Percentiles rank a stretch among this genome's conserved stretches.
phyloP scores from a whole-genome alignment of 1,139 yeast genomes.

The Casaregolazyma lundiana region DNA sequence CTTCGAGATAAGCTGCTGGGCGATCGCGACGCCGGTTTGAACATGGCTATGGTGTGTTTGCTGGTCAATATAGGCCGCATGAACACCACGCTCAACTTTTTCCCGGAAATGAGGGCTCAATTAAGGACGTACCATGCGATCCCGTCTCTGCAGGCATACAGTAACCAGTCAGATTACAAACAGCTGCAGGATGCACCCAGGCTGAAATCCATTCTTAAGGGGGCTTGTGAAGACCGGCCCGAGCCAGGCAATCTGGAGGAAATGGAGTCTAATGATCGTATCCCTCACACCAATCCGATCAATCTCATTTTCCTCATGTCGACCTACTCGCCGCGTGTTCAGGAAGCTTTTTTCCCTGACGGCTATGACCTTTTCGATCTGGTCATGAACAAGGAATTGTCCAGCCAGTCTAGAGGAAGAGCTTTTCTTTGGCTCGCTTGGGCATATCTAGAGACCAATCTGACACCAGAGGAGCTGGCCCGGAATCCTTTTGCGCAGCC shows the following conservation, averaged over 20 bases:
- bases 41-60: constrained; percentile 78
- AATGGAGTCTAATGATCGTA: constrained; percentile 32
- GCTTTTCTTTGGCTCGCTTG: constrained; percentile 82
- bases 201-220: constrained; percentile 81
- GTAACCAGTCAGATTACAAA: constrained; percentile 50
- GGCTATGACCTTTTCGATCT: constrained; percentile 54
- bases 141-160: constrained; percentile 77
- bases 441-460: constrained; percentile 70
- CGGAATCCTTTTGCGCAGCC: constrained; percentile 62
- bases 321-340: constrained; percentile 53
- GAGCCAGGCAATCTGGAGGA: constrained; percentile 51
- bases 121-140: constrained; percentile 89
- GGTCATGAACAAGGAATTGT: constrained; percentile 48
- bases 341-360: constrained; percentile 36
- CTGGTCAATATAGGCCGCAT: constrained; percentile 89
- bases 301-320: constrained; percentile 73
- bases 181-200: constrained; percentile 95
- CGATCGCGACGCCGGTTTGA: constrained; percentile 54
- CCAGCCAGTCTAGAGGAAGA: constrained; percentile 61
- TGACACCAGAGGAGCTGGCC: constrained; percentile 48
- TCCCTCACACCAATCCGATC: constrained; percentile 59
- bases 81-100: constrained; percentile 93
- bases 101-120: constrained; percentile 94
- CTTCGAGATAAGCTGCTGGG: constrained; percentile 74
- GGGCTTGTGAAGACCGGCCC: constrained; percentile 57